These are phyloP conservation scores for Paecilomyces sp. DNA, from an alignment of 2,329 filamentous ascomycete genomes.

Conservation along the genomic window DNA sequence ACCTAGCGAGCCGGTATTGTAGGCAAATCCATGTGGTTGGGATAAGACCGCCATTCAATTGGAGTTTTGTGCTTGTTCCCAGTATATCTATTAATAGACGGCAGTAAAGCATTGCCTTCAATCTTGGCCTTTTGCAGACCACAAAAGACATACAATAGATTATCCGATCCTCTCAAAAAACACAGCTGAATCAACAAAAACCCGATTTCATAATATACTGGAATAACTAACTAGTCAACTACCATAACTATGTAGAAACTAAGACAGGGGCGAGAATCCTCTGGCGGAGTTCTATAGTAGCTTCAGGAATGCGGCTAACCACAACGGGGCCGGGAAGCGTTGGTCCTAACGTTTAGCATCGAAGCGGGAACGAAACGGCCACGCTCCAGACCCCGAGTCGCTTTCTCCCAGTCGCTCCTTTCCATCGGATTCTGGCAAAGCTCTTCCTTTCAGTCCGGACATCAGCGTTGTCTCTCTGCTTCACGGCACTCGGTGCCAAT, in stretches of 20 bases:
- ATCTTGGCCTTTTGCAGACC: neutral
- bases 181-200: neutral
- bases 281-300: neutral
- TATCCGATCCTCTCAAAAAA: too few relatives aligned
- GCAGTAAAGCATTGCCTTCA: neutral
- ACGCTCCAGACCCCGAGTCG: neutral
- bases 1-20: neutral
- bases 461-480: neutral
- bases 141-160: too few relatives aligned
- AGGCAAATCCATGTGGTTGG: neutral
- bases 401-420: neutral
- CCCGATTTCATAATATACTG: neutral
- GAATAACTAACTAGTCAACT: neutral
- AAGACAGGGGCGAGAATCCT: neutral
- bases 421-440: neutral
- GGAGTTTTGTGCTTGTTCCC: neutral
- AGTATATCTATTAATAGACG: neutral
- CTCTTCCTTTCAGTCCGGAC: neutral
- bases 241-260: neutral
- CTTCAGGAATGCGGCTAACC: neutral
- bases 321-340: neutral
- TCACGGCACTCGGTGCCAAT: conserved; percentile 18
- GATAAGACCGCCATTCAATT: neutral
- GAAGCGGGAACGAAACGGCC: neutral
- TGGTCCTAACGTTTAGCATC: neutral